Percentiles rank a stretch among this genome's conserved stretches.
Evolutionary conservation across 768 basidiomycete genomes (phyloP).

Genomic region (Hortiboletus campestris): DNA sequence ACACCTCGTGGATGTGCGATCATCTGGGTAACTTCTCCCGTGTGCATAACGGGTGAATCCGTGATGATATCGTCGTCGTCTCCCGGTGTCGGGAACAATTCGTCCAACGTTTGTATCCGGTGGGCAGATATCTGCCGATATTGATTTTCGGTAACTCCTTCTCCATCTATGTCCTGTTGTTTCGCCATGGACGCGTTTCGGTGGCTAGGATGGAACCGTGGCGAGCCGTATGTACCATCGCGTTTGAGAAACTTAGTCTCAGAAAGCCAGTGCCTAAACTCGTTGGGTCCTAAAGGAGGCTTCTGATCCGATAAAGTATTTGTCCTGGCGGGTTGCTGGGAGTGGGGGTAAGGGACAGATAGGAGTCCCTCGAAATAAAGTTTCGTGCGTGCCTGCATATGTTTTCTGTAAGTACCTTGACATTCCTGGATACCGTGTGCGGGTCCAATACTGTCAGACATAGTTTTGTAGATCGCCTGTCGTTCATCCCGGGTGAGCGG

Average conservation of each 20-base stretch:
- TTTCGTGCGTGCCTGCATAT: slow-evolving; percentile 48
- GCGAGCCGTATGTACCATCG: slow-evolving; percentile 13
- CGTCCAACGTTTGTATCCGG: slow-evolving; percentile 23
- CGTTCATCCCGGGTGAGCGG: slow-evolving; percentile 47
- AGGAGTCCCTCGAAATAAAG: slow-evolving; percentile 47
- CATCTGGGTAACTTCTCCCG: slow-evolving; percentile 10
- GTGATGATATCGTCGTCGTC: slow-evolving; percentile 4
- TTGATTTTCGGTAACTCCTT: slow-evolving; percentile 3
- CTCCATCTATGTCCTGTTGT: slow-evolving; percentile 7
- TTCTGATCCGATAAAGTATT: slow-evolving; percentile 12
- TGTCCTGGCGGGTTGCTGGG: slow-evolving; percentile 12
- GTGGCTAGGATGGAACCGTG: slow-evolving; percentile 7
- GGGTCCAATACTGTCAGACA: slow-evolving; percentile 49
- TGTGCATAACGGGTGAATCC: slow-evolving; percentile 30
- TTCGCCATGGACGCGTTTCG: slow-evolving; percentile 16
- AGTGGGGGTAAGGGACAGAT: slow-evolving; percentile 14
- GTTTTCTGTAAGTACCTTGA: slow-evolving; percentile 49
- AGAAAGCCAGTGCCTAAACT: slow-evolving; percentile 33
- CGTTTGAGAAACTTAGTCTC: slow-evolving; percentile 27
- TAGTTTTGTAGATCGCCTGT: slow-evolving; percentile 47
- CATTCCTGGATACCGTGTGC: slow-evolving; percentile 47
- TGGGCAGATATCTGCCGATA: slow-evolving; percentile 5
- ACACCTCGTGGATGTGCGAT: slow-evolving; percentile 7
- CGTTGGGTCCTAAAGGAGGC: slow-evolving; percentile 16
- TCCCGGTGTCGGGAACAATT: slow-evolving; percentile 22